phyloP scores from a whole-genome alignment of 1,284 basidiomycete species.

The Wolfiporia cocos region DNA sequence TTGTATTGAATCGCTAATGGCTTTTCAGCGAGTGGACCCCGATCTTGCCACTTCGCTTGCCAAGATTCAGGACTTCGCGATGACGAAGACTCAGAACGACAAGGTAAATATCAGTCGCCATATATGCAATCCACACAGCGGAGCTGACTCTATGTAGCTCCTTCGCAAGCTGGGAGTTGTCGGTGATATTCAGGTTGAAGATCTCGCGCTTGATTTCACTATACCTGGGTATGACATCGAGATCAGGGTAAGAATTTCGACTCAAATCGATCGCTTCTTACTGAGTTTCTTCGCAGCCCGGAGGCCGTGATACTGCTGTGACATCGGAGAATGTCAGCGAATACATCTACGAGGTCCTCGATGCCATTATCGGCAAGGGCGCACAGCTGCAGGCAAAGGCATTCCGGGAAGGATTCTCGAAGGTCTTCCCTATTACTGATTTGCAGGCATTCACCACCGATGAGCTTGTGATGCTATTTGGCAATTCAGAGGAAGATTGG shows the following conservation, averaged over 20 bases:
- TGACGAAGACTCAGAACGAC: conserved; percentile 29
- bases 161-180: conserved; percentile 47
- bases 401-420: conserved; percentile 87
- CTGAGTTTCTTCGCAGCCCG: conserved; percentile 41
- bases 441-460: conserved; percentile 91
- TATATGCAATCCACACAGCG: too few species aligned
- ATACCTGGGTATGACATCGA: conserved; percentile 94
- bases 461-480: conserved; percentile 91
- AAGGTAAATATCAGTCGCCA: conserved; percentile 47
- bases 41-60: conserved; percentile 82
- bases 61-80: conserved; percentile 63
- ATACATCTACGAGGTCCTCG: conserved; percentile 79
- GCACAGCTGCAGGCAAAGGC: conserved; percentile 73
- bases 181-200: conserved; percentile 64
- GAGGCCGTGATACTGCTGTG: conserved; percentile 76
- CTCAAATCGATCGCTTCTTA: not conserved
- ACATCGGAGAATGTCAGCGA: conserved; percentile 84
- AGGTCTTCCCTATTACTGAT: conserved; percentile 90
- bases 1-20: not conserved
- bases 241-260: conserved; percentile 53
- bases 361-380: conserved; percentile 78
- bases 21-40: conserved; percentile 66
- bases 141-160: conserved; percentile 32
- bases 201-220: conserved; percentile 93
- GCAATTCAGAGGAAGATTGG: conserved; percentile 96